These are phyloP conservation scores for Fragilaria radians DNA, from an alignment of 108 stramenopile species.

Conservation along the genomic window DNA sequence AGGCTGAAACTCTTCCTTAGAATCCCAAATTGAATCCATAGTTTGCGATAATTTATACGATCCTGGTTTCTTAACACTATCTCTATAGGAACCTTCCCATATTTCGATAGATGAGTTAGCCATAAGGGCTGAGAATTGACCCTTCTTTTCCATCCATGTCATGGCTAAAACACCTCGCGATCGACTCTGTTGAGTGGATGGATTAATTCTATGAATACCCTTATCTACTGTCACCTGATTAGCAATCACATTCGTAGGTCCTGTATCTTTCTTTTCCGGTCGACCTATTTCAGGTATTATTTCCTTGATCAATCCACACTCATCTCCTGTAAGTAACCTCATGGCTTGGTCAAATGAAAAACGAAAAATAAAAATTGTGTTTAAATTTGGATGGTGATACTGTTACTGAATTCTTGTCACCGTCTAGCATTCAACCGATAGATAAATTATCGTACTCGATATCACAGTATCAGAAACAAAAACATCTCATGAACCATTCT, in stretches of 20 bases:
- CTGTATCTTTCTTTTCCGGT: constrained; percentile 12
- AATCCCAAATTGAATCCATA: constrained; percentile 5
- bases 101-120: constrained; percentile 53
- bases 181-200: constrained; percentile 30
- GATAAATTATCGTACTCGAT: too few relatives aligned
- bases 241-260: neutral
- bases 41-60: constrained; percentile 1
- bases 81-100: constrained; percentile 30
- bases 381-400: too few relatives aligned
- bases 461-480: too few relatives aligned
- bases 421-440: too few relatives aligned
- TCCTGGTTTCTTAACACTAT: constrained; percentile 10
- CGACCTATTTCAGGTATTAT: constrained; percentile 53
- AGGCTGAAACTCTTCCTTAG: neutral
- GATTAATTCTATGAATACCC: constrained; percentile 21
- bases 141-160: constrained; percentile 18
- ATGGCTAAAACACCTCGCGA: constrained; percentile 53
- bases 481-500: too few relatives aligned
- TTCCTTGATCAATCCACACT: constrained; percentile 81
- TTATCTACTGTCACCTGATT: constrained; percentile 16
- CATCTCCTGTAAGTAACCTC: constrained; percentile 83
- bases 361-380: too few relatives aligned
- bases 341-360: too few relatives aligned
- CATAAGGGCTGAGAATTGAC: constrained; percentile 57
- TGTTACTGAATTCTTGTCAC: too few relatives aligned